Base-by-base conservation (phyloP, 495 filamentous ascomycete species). In the Aspergillus baeticus region DNA sequence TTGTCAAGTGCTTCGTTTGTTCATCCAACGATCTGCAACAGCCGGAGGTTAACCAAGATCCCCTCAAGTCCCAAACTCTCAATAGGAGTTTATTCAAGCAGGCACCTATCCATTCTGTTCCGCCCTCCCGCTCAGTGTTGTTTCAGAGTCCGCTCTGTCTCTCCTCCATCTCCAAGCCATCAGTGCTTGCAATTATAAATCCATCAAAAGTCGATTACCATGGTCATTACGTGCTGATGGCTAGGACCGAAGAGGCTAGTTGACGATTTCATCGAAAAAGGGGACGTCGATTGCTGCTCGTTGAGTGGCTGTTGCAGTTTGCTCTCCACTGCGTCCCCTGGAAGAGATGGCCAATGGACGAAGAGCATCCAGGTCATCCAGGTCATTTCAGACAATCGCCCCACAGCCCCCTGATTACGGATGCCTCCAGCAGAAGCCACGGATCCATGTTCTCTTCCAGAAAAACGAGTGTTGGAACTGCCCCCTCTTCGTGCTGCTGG, bases 11-110 rank as follows among this genome's bases (percentile, higher is more conserved):
- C 26, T 29, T 29, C 26, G 4, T 29, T 8, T 29, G 26, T 29
- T 29, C 26, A 29, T 45, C 42, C 10, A n/a, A 14, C 39, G 21
- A 48, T 61, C 62, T 64, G 48, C 49, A 58, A 49, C 46, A 43
- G 8, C 52, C 55, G 62, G 62, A 64, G 58, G 61, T 64, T 64
- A 64, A 42, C 39, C 55, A 55, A 14, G 34, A 17, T 38, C 26
- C 26, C 26, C 8, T 29, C 26, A 29, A 29, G 26, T 3, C 26
- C 8, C 26, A 29, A 56, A 17, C 48, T n/a, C 13, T 35, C 26
- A 31, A 36, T 49, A 14, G 15, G 52, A 35, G 33, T 52, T 18
- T 46, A 38, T 51, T 33, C 11, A 35, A 44, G 17, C 11, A 41
- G 20, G 20, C 17, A 42, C 15, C 14, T 31, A 26, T 0, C 14